Evolutionary conservation across 129 eudicot genomes (phyloP).

Genomic region (Pulicaria dysenterica): DNA sequence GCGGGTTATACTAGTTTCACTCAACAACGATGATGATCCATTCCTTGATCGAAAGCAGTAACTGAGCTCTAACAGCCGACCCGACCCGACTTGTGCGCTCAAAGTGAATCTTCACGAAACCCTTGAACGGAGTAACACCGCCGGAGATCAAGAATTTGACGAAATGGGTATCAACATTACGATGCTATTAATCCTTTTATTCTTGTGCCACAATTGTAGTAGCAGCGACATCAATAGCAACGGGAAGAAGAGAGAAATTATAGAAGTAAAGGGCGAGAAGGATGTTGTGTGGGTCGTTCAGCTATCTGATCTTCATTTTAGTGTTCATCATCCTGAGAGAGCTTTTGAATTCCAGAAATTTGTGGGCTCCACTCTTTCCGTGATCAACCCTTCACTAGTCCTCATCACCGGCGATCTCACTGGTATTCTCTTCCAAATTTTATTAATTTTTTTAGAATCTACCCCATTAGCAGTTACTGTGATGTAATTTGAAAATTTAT

Average conservation of each 20-base stretch:
- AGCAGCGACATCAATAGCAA: conserved; percentile 19
- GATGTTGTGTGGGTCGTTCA: conserved; percentile 93
- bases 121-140: conserved; percentile 15
- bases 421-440: conserved; percentile 38
- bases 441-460: neutral
- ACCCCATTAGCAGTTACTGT: neutral
- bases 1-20: neutral
- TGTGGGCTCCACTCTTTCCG: conserved; percentile 58
- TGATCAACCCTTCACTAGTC: conserved; percentile 83
- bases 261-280: conserved; percentile 43
- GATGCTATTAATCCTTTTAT: conserved; percentile 4
- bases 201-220: conserved; percentile 1
- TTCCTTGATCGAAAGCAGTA: neutral
- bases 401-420: conserved; percentile 95
- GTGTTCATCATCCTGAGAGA: conserved; percentile 87
- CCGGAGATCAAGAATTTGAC: neutral
- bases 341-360: conserved; percentile 61
- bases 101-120: conserved; percentile 14
- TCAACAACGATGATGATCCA: neutral
- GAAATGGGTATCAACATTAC: neutral
- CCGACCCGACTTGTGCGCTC: conserved; percentile 11
- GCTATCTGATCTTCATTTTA: conserved; percentile 94
- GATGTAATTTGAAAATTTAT: neutral
- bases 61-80: neutral
- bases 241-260: conserved; percentile 31